Evolutionary conservation across 371 early-diverging fungal species (phyloP).

Genomic region (Rhizopus microsporus): DNA sequence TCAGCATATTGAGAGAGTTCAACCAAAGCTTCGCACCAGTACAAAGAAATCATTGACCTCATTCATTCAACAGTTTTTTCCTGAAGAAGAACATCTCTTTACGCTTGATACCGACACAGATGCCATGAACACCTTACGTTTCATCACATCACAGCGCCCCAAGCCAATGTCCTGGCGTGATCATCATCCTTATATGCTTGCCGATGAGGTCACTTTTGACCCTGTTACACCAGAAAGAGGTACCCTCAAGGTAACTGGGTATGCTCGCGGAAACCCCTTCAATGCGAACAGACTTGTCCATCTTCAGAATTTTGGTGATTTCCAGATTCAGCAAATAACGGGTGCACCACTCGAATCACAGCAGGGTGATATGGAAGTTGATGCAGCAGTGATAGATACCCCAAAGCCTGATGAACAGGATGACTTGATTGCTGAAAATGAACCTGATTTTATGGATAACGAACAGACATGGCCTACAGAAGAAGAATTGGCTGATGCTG

Average conservation of each 20-base stretch:
- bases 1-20: conserved; percentile 66
- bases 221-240: conserved; percentile 53
- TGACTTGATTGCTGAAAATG: conserved; percentile 73
- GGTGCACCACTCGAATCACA: conserved; percentile 23
- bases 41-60: conserved; percentile 81
- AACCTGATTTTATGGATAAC: conserved; percentile 84
- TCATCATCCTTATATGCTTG: conserved; percentile 83
- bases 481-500: conserved; percentile 86
- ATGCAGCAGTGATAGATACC: conserved; percentile 55
- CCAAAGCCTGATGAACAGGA: conserved; percentile 76
- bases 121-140: conserved; percentile 60
- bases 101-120: conserved; percentile 60
- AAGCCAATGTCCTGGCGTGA: conserved; percentile 88
- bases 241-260: conserved; percentile 81
- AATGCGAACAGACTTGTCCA: conserved; percentile 90
- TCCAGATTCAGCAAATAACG: conserved; percentile 73
- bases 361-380: conserved; percentile 47
- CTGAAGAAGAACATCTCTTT: conserved; percentile 74
- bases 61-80: conserved; percentile 87
- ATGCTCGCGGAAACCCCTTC: conserved; percentile 75
- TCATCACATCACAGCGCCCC: conserved; percentile 73
- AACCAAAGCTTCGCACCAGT: conserved; percentile 69
- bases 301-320: conserved; percentile 90
- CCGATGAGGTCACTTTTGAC: conserved; percentile 72
- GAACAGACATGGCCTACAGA: conserved; percentile 99